Evolutionary conservation across 495 filamentous ascomycete genomes (phyloP).

Genomic region (Stereocaulon alpinum): DNA sequence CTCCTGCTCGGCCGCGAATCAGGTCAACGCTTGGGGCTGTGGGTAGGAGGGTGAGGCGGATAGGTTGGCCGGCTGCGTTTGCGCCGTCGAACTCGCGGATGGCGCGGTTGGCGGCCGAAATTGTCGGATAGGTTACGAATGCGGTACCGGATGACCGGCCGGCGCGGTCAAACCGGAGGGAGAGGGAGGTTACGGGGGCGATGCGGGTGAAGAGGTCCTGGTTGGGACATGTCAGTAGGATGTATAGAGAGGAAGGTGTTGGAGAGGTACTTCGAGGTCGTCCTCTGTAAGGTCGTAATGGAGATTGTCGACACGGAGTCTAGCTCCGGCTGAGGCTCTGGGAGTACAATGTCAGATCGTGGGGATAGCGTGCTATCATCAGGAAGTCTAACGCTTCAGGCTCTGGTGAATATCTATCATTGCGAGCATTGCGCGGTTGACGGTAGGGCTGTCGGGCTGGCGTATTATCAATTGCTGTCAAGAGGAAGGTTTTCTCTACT

Average conservation of each 20-base stretch:
- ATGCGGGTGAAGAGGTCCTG: slow-evolving; percentile 76
- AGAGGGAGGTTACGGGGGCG: slow-evolving; percentile 57
- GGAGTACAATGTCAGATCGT: slow-evolving; percentile 14
- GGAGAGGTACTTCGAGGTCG: slow-evolving; percentile 60
- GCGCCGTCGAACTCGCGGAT: slow-evolving; percentile 78
- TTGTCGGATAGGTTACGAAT: slow-evolving; percentile 66
- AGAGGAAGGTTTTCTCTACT: slow-evolving; percentile 1
- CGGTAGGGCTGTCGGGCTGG: slow-evolving; percentile 30
- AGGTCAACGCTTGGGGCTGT: slow-evolving; percentile 29
- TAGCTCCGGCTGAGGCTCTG: slow-evolving; percentile 49
- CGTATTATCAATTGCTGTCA: slow-evolving; percentile 14
- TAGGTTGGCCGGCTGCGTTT: slow-evolving; percentile 88
- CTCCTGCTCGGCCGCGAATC: slow-evolving; percentile 22
- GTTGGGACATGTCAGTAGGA: background rate
- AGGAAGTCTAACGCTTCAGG: slow-evolving; percentile 38
- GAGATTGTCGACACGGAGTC: slow-evolving; percentile 79
- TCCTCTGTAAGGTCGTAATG: slow-evolving; percentile 87
- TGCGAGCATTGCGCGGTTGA: slow-evolving; percentile 30
- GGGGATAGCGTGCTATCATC: slow-evolving; percentile 15
- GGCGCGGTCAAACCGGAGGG: slow-evolving; percentile 76
- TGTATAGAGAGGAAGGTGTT: background rate
- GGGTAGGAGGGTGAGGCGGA: slow-evolving; percentile 62
- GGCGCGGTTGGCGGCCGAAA: slow-evolving; percentile 60
- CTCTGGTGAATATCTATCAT: slow-evolving; percentile 38
- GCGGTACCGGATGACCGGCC: slow-evolving; percentile 83